These are phyloP conservation scores for Periconia macrospinosa DNA, from an alignment of 2,329 filamentous ascomycete genomes.

Conservation along the genomic window DNA sequence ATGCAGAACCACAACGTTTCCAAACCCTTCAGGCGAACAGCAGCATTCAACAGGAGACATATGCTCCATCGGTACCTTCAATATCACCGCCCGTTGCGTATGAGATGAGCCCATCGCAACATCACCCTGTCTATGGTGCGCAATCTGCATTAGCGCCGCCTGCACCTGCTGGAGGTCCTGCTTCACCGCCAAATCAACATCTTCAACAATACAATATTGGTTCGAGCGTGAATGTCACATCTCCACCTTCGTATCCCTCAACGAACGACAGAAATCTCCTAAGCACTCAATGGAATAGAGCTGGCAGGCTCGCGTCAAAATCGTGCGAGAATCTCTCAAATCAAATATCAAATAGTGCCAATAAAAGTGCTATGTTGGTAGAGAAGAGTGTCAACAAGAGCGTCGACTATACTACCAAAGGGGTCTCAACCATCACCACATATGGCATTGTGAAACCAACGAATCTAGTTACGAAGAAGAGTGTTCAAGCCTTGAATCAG, in stretches of 20 bases:
- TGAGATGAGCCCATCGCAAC: constrained; percentile 3
- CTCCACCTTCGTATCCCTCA: constrained; percentile 21
- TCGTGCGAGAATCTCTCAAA: constrained; percentile 30
- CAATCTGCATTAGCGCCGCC: constrained; percentile 17
- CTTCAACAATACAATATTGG: constrained; percentile 18
- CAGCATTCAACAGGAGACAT: constrained; percentile 14
- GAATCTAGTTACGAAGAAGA: constrained; percentile 31
- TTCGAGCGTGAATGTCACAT: constrained; percentile 23
- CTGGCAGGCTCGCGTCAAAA: constrained; percentile 32
- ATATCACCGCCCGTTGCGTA: constrained; percentile 18
- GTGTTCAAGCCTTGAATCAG: constrained; percentile 43
- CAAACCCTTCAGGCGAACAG: constrained; percentile 16
- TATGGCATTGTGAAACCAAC: constrained; percentile 35
- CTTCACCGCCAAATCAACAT: constrained; percentile 17
- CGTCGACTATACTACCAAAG: constrained; percentile 8
- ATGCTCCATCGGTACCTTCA: constrained; percentile 4
- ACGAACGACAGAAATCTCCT: constrained; percentile 21
- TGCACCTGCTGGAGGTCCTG: constrained; percentile 16
- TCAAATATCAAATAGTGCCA: constrained; percentile 23
- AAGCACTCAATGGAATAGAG: constrained; percentile 31
- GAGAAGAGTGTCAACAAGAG: constrained; percentile 20
- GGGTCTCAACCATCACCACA: constrained; percentile 25
- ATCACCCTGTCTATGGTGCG: constrained; percentile 22
- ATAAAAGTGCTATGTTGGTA: constrained; percentile 15
- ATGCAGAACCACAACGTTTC: constrained; percentile 15